These are phyloP conservation scores for Phytophthora rubi DNA, from an alignment of 352 stramenopile species.

Conservation along the genomic window DNA sequence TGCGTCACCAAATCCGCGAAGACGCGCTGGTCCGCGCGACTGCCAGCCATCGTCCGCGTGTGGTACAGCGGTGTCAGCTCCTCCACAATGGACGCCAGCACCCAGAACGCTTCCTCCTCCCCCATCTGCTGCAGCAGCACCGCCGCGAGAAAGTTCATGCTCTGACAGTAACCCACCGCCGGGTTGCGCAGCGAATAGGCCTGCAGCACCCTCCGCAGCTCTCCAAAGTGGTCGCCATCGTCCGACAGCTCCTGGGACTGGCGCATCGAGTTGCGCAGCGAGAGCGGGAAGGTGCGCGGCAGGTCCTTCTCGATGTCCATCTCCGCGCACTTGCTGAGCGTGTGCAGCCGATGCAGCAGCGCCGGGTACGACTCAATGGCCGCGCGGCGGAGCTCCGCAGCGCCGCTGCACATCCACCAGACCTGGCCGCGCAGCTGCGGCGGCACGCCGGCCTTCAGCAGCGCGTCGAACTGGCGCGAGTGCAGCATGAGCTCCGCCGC, in stretches of 20 bases:
- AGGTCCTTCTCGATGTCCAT: slow-evolving; percentile 92
- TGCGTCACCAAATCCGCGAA: slow-evolving; percentile 87
- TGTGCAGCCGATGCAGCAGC: slow-evolving; percentile 62
- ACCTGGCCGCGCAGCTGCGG: slow-evolving; percentile 71
- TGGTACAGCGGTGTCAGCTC: slow-evolving; percentile 91
- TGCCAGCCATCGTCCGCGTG: slow-evolving; percentile 87
- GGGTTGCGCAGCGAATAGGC: slow-evolving; percentile 88
- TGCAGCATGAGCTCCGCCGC: slow-evolving; percentile 60
- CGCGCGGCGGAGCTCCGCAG: slow-evolving; percentile 49
- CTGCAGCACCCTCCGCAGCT: slow-evolving; percentile 82
- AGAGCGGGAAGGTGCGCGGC: slow-evolving; percentile 76
- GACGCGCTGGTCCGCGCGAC: slow-evolving; percentile 89
- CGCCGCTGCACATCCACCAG: slow-evolving; percentile 86
- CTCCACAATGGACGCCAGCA: slow-evolving; percentile 87
- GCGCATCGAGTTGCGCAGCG: slow-evolving; percentile 33
- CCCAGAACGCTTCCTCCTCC: slow-evolving; percentile 90
- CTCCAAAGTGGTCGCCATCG: slow-evolving; percentile 49
- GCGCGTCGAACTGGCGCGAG: slow-evolving; percentile 66
- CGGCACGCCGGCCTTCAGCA: slow-evolving; percentile 71
- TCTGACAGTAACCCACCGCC: slow-evolving; percentile 89
- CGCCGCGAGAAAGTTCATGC: slow-evolving; percentile 89
- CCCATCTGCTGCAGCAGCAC: slow-evolving; percentile 83
- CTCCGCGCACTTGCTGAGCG: slow-evolving; percentile 63
- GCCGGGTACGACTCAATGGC: slow-evolving; percentile 60
- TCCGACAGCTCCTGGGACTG: slow-evolving; percentile 32